Conservation (phyloP, 192 early-diverging fungal species). For the Coemansia sp. region DNA sequence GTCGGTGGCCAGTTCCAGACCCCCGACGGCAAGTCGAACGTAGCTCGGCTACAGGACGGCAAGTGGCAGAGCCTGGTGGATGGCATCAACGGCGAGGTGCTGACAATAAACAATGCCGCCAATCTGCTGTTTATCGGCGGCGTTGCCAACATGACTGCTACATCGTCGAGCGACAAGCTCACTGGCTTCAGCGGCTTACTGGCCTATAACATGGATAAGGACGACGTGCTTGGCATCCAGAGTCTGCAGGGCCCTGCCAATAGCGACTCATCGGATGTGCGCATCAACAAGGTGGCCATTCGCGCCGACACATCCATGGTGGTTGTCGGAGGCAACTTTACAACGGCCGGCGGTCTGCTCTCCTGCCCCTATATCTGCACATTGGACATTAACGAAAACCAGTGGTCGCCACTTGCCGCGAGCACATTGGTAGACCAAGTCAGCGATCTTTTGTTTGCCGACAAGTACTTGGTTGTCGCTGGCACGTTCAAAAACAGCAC, state of each 20-base stretch:
- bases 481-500: constrained; percentile 57
- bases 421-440: constrained; percentile 36
- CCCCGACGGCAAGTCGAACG: constrained; percentile 27
- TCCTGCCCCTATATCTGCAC: constrained; percentile 47
- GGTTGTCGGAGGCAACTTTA: constrained; percentile 50
- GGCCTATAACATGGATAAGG: constrained; percentile 50
- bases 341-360: constrained; percentile 33
- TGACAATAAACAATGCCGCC: constrained; percentile 48
- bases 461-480: constrained; percentile 47
- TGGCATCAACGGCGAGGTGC: constrained; percentile 50
- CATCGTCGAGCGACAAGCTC: not conserved
- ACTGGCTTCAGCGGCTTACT: constrained; percentile 46
- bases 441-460: constrained; percentile 40
- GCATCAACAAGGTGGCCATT: constrained; percentile 43
- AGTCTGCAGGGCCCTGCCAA: constrained; percentile 15
- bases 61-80: constrained; percentile 41
- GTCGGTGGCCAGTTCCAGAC: constrained; percentile 58
- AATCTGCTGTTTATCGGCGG: constrained; percentile 60
- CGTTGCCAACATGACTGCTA: constrained; percentile 30
- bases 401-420: constrained; percentile 47
- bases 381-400: constrained; percentile 44
- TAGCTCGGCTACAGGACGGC: constrained; percentile 47
- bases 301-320: constrained; percentile 46
- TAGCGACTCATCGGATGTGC: constrained; percentile 12
- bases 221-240: constrained; percentile 12